These are phyloP conservation scores for Trichoderma cornu-damae DNA, from an alignment of 2,329 filamentous ascomycete species.

Conservation along the genomic window DNA sequence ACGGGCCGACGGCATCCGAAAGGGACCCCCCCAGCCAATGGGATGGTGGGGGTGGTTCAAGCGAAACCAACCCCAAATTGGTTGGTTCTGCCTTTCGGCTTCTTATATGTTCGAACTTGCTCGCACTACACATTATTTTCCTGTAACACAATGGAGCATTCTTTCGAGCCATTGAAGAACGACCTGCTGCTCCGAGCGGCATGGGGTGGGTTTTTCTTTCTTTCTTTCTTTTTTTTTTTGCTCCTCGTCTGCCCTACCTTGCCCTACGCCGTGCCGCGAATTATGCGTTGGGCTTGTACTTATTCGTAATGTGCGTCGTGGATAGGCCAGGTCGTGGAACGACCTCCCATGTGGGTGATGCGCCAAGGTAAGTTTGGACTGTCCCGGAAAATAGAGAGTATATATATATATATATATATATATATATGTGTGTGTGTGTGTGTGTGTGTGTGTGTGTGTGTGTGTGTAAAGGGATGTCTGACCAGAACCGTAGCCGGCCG, in stretches of 20 bases:
- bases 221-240: too few species aligned
- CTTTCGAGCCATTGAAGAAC: slow-evolving; percentile 84
- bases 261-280: slow-evolving; percentile 20
- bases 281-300: slow-evolving; percentile 6
- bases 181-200: slow-evolving; percentile 87
- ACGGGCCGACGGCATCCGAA: background rate
- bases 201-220: slow-evolving; percentile 67
- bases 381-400: background rate
- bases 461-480: too few species aligned
- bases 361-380: slow-evolving; percentile 75
- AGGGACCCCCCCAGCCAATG: too few species aligned
- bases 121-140: background rate
- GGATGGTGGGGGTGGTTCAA: background rate
- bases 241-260: background rate
- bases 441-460: too few species aligned
- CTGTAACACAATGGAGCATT: slow-evolving; percentile 52
- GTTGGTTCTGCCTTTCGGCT: background rate
- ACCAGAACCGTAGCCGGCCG: slow-evolving; percentile 63
- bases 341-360: slow-evolving; percentile 98
- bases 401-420: too few species aligned
- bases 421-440: too few species aligned
- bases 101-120: background rate
- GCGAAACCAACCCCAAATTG: background rate
- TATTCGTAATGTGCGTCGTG: slow-evolving; percentile 19
- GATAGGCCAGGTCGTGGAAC: slow-evolving; percentile 80